Evolutionary conservation across 2,329 filamentous ascomycete species (phyloP).

Genomic region (Bipolaris sorokiniana): DNA sequence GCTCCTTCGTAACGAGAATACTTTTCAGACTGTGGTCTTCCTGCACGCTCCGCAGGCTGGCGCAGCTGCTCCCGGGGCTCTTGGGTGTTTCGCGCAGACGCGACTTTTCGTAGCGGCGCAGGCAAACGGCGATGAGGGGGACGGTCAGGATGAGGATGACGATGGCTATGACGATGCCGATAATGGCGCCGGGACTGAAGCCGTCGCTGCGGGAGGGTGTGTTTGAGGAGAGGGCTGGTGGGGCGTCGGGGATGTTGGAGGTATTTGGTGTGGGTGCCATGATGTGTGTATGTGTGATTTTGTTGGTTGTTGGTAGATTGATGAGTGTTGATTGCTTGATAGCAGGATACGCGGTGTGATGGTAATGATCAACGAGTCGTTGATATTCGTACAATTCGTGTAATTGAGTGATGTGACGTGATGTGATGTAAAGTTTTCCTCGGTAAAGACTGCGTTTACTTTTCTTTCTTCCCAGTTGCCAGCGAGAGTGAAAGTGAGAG

Average conservation of each 20-base stretch:
- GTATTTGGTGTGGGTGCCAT: conserved; percentile 6
- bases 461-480: too few species aligned
- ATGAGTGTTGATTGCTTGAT: not conserved
- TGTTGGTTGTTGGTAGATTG: not conserved
- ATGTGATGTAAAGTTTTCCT: too few species aligned
- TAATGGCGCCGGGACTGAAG: conserved; percentile 28
- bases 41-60: conserved; percentile 18
- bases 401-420: too few species aligned
- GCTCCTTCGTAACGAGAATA: conserved; percentile 32
- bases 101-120: conserved; percentile 29
- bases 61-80: conserved; percentile 7
- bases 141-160: conserved; percentile 26
- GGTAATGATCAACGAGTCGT: not conserved
- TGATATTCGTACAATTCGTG: too few species aligned
- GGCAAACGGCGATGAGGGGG: conserved; percentile 26
- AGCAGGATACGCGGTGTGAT: not conserved
- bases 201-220: conserved; percentile 15
- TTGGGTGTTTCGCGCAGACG: conserved; percentile 26
- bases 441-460: too few species aligned
- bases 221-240: conserved; percentile 10
- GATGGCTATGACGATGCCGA: conserved; percentile 32
- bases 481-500: too few species aligned
- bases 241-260: conserved; percentile 18
- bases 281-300: not conserved
- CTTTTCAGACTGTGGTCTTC: conserved; percentile 30